phyloP scores from a whole-genome alignment of 768 basidiomycete genomes.

The Lactarius vividus region DNA sequence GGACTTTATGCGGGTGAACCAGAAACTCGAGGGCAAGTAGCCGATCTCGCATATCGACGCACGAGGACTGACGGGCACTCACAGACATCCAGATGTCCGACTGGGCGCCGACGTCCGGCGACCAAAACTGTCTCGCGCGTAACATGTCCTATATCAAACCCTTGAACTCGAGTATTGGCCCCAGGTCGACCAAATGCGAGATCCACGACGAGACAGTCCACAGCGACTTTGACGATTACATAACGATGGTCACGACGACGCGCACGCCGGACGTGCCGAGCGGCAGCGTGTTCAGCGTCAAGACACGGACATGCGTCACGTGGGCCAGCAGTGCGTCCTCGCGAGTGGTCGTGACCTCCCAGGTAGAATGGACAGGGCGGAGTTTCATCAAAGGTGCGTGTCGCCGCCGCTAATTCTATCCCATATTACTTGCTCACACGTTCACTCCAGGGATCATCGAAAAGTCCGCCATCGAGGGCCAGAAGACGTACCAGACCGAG shows the following conservation, averaged over 20 bases:
- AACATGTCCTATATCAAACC: conserved; percentile 98
- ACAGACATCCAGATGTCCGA: conserved; percentile 94
- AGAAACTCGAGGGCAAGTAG: conserved; percentile 78
- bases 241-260: conserved; percentile 84
- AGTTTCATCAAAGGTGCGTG: conserved; percentile 90
- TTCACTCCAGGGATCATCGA: conserved; percentile 80
- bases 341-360: conserved; percentile 80
- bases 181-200: conserved; percentile 94
- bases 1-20: conserved; percentile 86
- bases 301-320: conserved; percentile 91
- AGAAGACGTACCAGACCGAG: conserved; percentile 80
- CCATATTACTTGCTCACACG: neutral
- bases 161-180: conserved; percentile 81
- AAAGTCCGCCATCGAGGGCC: conserved; percentile 85
- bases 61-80: neutral
- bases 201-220: conserved; percentile 81
- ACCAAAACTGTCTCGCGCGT: conserved; percentile 69
- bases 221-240: conserved; percentile 80
- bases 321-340: conserved; percentile 84
- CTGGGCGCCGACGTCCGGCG: conserved; percentile 71
- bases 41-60: neutral
- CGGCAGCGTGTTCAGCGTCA: conserved; percentile 89
- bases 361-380: conserved; percentile 94
- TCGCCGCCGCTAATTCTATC: neutral
- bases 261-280: conserved; percentile 93